Conservation (phyloP, 192 early-diverging fungal genomes). For the Coemansia sp. region DNA sequence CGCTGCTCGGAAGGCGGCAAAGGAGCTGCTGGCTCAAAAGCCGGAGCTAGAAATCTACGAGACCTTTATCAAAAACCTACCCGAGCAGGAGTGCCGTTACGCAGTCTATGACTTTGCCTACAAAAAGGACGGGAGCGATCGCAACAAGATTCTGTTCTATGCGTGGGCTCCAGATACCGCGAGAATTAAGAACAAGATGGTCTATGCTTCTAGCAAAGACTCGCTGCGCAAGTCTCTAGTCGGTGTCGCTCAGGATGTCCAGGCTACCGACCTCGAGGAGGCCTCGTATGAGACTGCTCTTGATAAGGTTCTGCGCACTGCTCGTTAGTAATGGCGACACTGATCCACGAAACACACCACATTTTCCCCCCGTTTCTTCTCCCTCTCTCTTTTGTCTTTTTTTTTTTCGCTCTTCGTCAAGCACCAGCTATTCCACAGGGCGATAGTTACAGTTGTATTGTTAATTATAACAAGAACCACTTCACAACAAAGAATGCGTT, state of each 20-base stretch:
- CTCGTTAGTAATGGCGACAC: constrained; percentile 24
- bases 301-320: constrained; percentile 58
- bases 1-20: constrained; percentile 61
- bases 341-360: neutral
- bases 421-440: neutral
- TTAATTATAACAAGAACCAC: constrained; percentile 1
- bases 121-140: constrained; percentile 57
- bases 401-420: constrained; percentile 10
- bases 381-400: constrained; percentile 15
- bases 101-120: constrained; percentile 90
- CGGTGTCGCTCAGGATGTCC: constrained; percentile 75
- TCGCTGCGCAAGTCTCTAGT: constrained; percentile 71
- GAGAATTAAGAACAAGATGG: constrained; percentile 82
- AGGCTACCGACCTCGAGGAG: constrained; percentile 83
- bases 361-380: constrained; percentile 12
- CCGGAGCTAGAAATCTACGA: constrained; percentile 59
- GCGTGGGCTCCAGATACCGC: constrained; percentile 85
- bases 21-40: neutral
- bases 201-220: constrained; percentile 86
- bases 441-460: constrained; percentile 7
- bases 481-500: too few relatives aligned
- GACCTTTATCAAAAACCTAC: constrained; percentile 68
- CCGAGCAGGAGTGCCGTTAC: constrained; percentile 74
- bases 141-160: constrained; percentile 87
- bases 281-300: constrained; percentile 69